phyloP scores from a whole-genome alignment of 805 yeast genomes.

The Candida namnaoensis region DNA sequence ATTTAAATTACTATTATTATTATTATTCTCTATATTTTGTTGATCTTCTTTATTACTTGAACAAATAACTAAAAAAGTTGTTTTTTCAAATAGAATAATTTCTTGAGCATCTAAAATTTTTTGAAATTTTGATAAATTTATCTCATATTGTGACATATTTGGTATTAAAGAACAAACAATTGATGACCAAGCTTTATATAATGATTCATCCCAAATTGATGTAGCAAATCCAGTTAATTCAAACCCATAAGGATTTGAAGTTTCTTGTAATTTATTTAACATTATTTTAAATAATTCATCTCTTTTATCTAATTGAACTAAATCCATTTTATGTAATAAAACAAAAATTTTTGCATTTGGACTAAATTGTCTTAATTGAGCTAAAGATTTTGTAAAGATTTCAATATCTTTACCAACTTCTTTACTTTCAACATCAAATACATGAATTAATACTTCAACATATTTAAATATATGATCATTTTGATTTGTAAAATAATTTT shows the following conservation, averaged over 20 bases:
- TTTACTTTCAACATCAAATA: constrained; percentile 90
- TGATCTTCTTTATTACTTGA: constrained; percentile 22
- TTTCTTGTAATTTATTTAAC: constrained; percentile 72
- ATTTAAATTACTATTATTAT: background rate
- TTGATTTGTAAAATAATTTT: constrained; percentile 81
- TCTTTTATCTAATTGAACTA: constrained; percentile 79
- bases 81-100: constrained; percentile 84
- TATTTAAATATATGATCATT: constrained; percentile 89
- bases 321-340: constrained; percentile 90
- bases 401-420: constrained; percentile 91
- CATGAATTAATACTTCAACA: constrained; percentile 94
- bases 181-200: constrained; percentile 95
- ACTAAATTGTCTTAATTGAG: constrained; percentile 72
- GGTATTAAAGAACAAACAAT: constrained; percentile 94
- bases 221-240: constrained; percentile 83
- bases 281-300: constrained; percentile 77
- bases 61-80: constrained; percentile 70
- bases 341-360: constrained; percentile 92
- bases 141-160: constrained; percentile 74
- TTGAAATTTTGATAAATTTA: constrained; percentile 65
- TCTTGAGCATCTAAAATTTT: constrained; percentile 76
- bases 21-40: too few species aligned
- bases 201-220: constrained; percentile 93
- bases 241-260: constrained; percentile 64
- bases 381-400: constrained; percentile 76